These are phyloP conservation scores for Trichoderma semiorbis DNA, from an alignment of 2,329 filamentous ascomycete species.

Conservation along the genomic window DNA sequence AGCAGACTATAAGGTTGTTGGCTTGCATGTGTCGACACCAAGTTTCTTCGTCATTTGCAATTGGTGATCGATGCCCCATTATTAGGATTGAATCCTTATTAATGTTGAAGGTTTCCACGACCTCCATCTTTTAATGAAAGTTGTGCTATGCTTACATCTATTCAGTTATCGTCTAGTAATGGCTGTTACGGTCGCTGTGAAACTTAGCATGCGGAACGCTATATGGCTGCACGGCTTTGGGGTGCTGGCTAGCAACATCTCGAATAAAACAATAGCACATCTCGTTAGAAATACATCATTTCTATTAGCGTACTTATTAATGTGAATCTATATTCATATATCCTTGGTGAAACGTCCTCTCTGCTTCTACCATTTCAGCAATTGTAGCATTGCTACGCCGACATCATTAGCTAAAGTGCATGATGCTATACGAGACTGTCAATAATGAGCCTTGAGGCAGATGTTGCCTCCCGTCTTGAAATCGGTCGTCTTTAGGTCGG, in stretches of 20 bases:
- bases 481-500: background rate
- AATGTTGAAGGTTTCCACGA: background rate
- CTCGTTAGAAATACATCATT: background rate
- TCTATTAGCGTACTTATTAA: background rate
- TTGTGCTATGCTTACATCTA: background rate
- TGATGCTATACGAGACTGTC: background rate
- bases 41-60: background rate
- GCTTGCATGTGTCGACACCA: background rate
- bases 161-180: background rate
- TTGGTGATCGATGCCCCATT: background rate
- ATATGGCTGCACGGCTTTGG: background rate
- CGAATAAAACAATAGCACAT: background rate
- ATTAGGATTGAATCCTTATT: background rate
- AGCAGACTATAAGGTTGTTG: background rate
- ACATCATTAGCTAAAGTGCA: background rate
- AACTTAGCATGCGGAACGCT: background rate
- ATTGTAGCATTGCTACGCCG: background rate
- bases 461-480: background rate
- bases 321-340: background rate
- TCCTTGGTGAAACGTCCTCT: background rate
- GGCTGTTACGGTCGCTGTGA: background rate
- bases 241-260: background rate
- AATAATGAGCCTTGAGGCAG: background rate
- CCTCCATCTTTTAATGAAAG: background rate
- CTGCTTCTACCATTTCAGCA: background rate